A percentile compares a stretch with the other conserved stretches of the same genome.
Evolutionary conservation across 108 stramenopile genomes (phyloP).

Genomic region (Cyclotella distinguenda): DNA sequence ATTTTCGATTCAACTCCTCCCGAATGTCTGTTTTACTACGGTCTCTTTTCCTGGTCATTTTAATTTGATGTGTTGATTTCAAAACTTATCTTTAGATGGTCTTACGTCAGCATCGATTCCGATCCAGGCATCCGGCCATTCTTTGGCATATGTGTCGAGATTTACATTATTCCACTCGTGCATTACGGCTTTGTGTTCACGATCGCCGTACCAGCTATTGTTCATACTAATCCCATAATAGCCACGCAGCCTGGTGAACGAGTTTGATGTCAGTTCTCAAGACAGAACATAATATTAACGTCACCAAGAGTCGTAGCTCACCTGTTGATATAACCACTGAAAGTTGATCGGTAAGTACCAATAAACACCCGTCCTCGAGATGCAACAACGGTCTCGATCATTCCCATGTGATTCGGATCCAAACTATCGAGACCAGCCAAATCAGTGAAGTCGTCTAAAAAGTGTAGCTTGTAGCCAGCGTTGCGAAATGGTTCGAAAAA

Average conservation of each 20-base stretch:
- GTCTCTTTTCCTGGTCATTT: constrained; percentile 34
- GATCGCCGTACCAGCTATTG: constrained; percentile 63
- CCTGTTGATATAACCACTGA: constrained; percentile 90
- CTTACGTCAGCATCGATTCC: constrained; percentile 65
- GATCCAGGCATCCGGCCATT: constrained; percentile 75
- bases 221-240: constrained; percentile 73
- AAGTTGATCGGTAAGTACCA: constrained; percentile 90
- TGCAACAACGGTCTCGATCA: constrained; percentile 89
- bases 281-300: background rate
- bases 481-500: constrained; percentile 71
- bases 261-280: background rate
- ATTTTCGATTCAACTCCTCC: constrained; percentile 15
- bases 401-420: constrained; percentile 86
- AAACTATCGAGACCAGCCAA: constrained; percentile 51
- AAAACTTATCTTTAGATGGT: constrained; percentile 57
- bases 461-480: constrained; percentile 54
- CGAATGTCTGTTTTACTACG: constrained; percentile 43
- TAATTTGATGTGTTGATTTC: background rate
- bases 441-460: constrained; percentile 72
- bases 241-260: constrained; percentile 44
- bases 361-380: constrained; percentile 75
- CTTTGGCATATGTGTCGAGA: constrained; percentile 52
- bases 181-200: constrained; percentile 42
- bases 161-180: constrained; percentile 57
- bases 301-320: background rate